Percentiles rank a stretch among this genome's conserved stretches.
Evolutionary conservation across 2,329 filamentous ascomycete genomes (phyloP).

Genomic region (Furcasterigmium furcatum): DNA sequence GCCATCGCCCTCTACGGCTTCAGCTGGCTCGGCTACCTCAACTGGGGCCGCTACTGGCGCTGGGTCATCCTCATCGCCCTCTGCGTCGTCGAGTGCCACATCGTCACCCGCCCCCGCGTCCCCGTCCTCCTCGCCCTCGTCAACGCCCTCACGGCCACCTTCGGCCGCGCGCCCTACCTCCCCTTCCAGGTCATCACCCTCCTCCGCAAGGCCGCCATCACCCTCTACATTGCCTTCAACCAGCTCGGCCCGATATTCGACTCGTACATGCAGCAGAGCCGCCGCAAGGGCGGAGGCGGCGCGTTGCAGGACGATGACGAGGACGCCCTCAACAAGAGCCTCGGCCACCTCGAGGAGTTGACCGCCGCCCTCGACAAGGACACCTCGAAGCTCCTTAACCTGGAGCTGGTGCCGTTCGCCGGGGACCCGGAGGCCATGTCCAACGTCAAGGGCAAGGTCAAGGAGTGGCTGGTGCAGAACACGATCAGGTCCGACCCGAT

Average conservation of each 20-base stretch:
- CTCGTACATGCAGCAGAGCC: constrained; percentile 27
- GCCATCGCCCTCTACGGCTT: constrained; percentile 58
- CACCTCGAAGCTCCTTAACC: constrained; percentile 63
- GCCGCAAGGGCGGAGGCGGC: constrained; percentile 16
- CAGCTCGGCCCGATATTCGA: constrained; percentile 71
- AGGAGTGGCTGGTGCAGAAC: constrained; percentile 85
- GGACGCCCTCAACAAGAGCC: constrained; percentile 53
- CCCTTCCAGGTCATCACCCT: constrained; percentile 83
- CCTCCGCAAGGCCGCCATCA: constrained; percentile 71
- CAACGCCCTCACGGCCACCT: constrained; percentile 38
- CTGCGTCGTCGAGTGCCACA: constrained; percentile 53
- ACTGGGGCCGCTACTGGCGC: constrained; percentile 64
- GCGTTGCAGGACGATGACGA: constrained; percentile 34
- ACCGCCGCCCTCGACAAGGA: constrained; percentile 65
- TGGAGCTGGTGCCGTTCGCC: constrained; percentile 79
- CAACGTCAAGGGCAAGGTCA: constrained; percentile 68
- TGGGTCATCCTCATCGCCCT: constrained; percentile 55
- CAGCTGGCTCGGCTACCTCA: constrained; percentile 63
- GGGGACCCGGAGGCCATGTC: constrained; percentile 64
- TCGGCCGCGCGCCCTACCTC: constrained; percentile 60
- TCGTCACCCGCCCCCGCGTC: constrained; percentile 51
- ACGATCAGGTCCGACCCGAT: constrained; percentile 76
- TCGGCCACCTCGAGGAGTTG: constrained; percentile 64
- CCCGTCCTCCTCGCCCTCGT: constrained; percentile 38
- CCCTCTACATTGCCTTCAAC: constrained; percentile 77